Evolutionary conservation across 2,329 filamentous ascomycete species (phyloP), one percentile per base, ranked within the genome.

Genomic region (Fusarium foetens): DNA sequence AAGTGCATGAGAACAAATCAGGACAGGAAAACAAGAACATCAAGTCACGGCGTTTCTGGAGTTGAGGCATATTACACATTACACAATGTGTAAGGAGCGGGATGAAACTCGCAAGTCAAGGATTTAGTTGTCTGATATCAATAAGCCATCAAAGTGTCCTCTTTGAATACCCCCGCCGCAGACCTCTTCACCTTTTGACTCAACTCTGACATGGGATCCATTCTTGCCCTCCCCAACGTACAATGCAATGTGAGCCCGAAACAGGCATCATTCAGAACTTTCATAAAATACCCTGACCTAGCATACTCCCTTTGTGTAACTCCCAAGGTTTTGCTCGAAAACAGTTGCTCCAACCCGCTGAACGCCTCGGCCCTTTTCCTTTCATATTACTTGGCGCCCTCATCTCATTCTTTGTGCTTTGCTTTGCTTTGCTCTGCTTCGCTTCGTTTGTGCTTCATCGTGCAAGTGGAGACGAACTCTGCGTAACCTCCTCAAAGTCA

Each of bases 401-500:
- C 46, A 33, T 57, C 27, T 33, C 46, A 27, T 57, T 51, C 27
- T 57, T 43, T 66, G 43, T 57, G 11, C 29, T 49, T 66, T 27
- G n/a, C 29, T 49, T 66, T 27, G n/a, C 35, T 45, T 45, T 65
- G 16, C 35, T 45, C 19, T 65, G 16, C 17, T 65, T 51, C 41
- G 8, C 19, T 43, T 66, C 45, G 14, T n/a, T 48, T 31, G 45
- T 33, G 33, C 42, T 55, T 78, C 66, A 90, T 63, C 87, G 83
- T 45, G 84, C 87, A 72, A 81, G 80, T 3, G 88, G 87, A 25
- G 88, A 89, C 64, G 86, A 87, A 67, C 84, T 85, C 79, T 87
- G 85, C 27, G 85, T 86, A 53, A 90, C 85, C 73, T 90, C 89
- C 82, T 93, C 91, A 79, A 88, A 93, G 55, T 90, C 89, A 68